These are phyloP conservation scores for Plasmopara halstedii DNA, from an alignment of 352 stramenopile species.

Conservation along the genomic window DNA sequence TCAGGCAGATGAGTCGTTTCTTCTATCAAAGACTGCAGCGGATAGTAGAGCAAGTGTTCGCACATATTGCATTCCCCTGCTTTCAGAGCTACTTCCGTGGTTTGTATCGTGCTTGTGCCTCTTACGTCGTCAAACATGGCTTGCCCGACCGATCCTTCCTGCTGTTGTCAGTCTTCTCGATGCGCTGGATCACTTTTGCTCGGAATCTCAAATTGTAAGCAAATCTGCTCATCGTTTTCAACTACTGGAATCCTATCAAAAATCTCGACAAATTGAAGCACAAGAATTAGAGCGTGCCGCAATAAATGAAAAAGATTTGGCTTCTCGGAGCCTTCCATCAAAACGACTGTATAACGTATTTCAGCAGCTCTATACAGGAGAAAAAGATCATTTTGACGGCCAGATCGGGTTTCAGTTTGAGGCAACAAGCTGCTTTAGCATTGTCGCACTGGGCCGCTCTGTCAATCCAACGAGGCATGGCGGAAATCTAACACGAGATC, in stretches of 20 bases:
- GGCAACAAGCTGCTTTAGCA: slow-evolving; percentile 68
- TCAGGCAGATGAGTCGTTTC: slow-evolving; percentile 48
- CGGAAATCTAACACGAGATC: slow-evolving; percentile 56
- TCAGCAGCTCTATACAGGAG: slow-evolving; percentile 79
- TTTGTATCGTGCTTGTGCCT: slow-evolving; percentile 73
- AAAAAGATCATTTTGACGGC: slow-evolving; percentile 86
- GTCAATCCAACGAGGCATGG: slow-evolving; percentile 63
- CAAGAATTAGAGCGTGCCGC: slow-evolving; percentile 59
- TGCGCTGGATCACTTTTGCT: slow-evolving; percentile 67
- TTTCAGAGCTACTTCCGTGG: slow-evolving; percentile 68
- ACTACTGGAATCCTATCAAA: slow-evolving; percentile 49
- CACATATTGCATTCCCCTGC: slow-evolving; percentile 36
- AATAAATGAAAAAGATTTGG: slow-evolving; percentile 37
- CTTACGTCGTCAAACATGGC: slow-evolving; percentile 72
- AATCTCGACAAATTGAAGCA: slow-evolving; percentile 50
- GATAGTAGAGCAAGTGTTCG: slow-evolving; percentile 27
- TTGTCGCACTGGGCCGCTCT: slow-evolving; percentile 74
- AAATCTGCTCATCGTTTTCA: slow-evolving; percentile 59
- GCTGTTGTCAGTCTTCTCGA: slow-evolving; percentile 55
- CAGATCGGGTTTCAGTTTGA: slow-evolving; percentile 88
- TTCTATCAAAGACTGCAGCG: slow-evolving; percentile 16
- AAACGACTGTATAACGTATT: slow-evolving; percentile 85
- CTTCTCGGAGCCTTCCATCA: slow-evolving; percentile 37
- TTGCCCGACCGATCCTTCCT: slow-evolving; percentile 61
- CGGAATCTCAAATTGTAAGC: slow-evolving; percentile 47